A percentile compares a stretch with the other conserved stretches of the same genome.
Conservation (phyloP, 176 grass and related monocot genomes). For the Aegilops speltoides region DNA sequence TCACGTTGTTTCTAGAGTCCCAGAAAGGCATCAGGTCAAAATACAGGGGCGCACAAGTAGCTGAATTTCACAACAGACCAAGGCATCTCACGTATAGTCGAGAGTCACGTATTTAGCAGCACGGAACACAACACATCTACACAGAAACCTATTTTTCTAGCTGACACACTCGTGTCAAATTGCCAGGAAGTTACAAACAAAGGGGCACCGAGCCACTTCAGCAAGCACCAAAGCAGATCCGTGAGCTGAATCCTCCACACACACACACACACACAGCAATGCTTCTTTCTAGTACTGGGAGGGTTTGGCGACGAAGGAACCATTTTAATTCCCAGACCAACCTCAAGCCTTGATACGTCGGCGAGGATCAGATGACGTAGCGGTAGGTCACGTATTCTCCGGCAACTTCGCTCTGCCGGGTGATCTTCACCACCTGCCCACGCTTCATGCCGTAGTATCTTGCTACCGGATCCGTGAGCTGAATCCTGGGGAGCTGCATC, state of each 20-base stretch:
- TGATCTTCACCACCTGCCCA: conserved; percentile 85
- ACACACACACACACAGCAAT: too few species aligned
- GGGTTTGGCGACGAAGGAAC: not conserved
- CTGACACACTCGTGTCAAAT: not conserved
- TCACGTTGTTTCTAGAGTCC: not conserved
- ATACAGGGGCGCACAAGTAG: not conserved
- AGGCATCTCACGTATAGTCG: not conserved
- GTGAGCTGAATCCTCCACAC: not conserved
- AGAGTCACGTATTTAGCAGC: not conserved
- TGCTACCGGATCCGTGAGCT: conserved; percentile 72
- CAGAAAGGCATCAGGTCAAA: not conserved
- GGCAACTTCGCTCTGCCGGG: conserved; percentile 57
- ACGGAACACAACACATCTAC: not conserved
- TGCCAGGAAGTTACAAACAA: not conserved
- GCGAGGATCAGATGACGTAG: conserved; percentile 61
- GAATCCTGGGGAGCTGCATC: conserved; percentile 71
- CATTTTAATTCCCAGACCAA: not conserved
- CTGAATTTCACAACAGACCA: not conserved
- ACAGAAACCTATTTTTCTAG: not conserved
- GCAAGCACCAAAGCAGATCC: too few species aligned
- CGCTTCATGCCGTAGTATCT: conserved; percentile 83
- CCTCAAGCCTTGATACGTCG: not conserved
- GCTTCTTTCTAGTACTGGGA: not conserved
- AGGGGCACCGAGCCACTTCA: not conserved
- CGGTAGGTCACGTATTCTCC: conserved; percentile 75